Evolutionary conservation across 2,329 filamentous ascomycete genomes (phyloP), one percentile per base, ranked within the genome.

Genomic region (Leptographium lundbergii): DNA sequence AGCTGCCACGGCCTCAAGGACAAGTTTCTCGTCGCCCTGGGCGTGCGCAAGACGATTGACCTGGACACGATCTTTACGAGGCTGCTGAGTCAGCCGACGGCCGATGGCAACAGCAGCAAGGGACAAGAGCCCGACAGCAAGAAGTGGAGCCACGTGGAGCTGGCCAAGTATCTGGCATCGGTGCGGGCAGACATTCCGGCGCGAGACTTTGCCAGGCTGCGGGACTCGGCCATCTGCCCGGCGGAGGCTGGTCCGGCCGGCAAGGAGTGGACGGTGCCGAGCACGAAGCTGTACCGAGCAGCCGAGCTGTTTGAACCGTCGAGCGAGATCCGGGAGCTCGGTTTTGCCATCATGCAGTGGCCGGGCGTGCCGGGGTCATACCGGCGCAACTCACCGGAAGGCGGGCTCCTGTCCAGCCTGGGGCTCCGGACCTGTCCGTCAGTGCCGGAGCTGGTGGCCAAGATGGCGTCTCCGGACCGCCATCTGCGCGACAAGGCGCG

Each of bases 11-110:
- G 85, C 36, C 81, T 96, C 14, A 97, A 96, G 69, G 92, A 97
- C 53, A 96, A 95, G 69, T 89, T 99, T 62, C 73, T 99, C 51
- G 74, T 81, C 3, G 82, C 88, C 2, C 76, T 99, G 36, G 92
- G 94, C 3, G 91, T 99, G 29, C 85, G 94, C 61, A 97, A 97
- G 74, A 99, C 94, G 0, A 86, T 99, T 24, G 94, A 99, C 65
- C 76, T 99, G 2, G 90, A 90, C 36, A 92, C 95, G 34, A 95
- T 99, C 34, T 97, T 99, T 67, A 87, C 88, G 27, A 82, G 92
- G 52, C 79, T 99, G 51, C 80, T 96, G 64, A 85, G 81, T 57
- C 78, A 80, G 19, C 76, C 83, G 0, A n/a, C 39, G 17, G 11
- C 19, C 3, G 1, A 6, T 14, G 29, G 54, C 6, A 19, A 42